A percentile compares a stretch with the other conserved stretches of the same genome.
Evolutionary conservation across 768 basidiomycete species (phyloP).

Genomic region (Calocybe gangraenosa): DNA sequence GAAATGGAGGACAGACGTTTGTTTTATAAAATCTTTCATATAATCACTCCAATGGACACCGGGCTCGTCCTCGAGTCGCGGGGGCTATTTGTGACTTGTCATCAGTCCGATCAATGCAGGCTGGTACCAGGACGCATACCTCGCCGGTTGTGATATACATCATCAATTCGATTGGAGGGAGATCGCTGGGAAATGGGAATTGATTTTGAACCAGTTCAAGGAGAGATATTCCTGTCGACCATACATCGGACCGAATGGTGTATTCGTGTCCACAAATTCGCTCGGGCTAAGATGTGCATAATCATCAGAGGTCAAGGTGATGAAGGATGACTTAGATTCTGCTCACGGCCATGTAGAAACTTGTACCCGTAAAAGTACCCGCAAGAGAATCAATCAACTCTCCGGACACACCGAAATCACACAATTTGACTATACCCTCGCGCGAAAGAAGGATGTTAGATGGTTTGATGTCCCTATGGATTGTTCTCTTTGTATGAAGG

Average conservation of each 20-base stretch:
- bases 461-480: conserved; percentile 95
- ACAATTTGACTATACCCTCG: conserved; percentile 87
- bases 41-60: conserved; percentile 69
- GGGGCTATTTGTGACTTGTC: conserved; percentile 58
- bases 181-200: conserved; percentile 91
- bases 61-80: conserved; percentile 74
- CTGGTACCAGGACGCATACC: conserved; percentile 33
- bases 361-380: conserved; percentile 96
- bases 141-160: conserved; percentile 83
- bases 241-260: conserved; percentile 94
- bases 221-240: conserved; percentile 94
- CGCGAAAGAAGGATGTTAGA: conserved; percentile 88
- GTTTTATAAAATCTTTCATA: conserved; percentile 90
- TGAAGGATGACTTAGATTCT: background rate
- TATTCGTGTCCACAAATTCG: conserved; percentile 90
- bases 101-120: conserved; percentile 11
- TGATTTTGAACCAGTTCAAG: conserved; percentile 92
- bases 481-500: conserved; percentile 85
- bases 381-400: conserved; percentile 89
- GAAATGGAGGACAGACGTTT: conserved; percentile 53
- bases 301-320: conserved; percentile 7
- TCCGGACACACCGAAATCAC: conserved; percentile 97
- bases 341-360: conserved; percentile 98
- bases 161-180: conserved; percentile 92
- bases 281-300: conserved; percentile 62